These are phyloP conservation scores for Geotrichum phurueaensis DNA, from an alignment of 1,139 yeast species.

Conservation along the genomic window DNA sequence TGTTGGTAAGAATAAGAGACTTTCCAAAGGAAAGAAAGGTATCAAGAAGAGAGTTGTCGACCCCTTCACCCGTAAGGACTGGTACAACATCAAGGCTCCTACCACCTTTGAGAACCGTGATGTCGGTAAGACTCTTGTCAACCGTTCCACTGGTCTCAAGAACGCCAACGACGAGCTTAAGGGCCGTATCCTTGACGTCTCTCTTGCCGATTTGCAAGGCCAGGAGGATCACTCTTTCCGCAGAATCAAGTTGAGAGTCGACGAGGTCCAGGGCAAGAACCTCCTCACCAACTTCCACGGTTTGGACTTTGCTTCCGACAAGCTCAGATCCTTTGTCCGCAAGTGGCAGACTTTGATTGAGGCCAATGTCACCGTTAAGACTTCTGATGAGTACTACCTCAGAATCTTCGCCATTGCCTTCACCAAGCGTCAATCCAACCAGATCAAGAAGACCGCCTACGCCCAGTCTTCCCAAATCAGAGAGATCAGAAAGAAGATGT, in stretches of 20 bases:
- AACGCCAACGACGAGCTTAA: constrained; percentile 87
- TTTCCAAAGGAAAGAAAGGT: constrained; percentile 94
- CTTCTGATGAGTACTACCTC: constrained; percentile 83
- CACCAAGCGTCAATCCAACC: constrained; percentile 88
- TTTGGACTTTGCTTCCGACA: constrained; percentile 84
- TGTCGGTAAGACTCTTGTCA: constrained; percentile 90
- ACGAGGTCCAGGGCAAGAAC: constrained; percentile 90
- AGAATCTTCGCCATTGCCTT: constrained; percentile 87
- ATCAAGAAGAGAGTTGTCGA: constrained; percentile 92
- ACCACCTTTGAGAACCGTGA: constrained; percentile 90
- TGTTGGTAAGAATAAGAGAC: constrained; percentile 95
- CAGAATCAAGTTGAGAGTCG: constrained; percentile 84
- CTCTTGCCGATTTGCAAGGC: constrained; percentile 85
- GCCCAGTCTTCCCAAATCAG: constrained; percentile 89
- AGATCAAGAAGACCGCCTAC: constrained; percentile 84
- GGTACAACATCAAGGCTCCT: constrained; percentile 95
- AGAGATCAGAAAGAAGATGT: constrained; percentile 79
- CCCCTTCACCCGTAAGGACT: constrained; percentile 92
- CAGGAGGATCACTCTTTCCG: constrained; percentile 91
- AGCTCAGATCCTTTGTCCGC: constrained; percentile 84
- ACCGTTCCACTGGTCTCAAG: constrained; percentile 88
- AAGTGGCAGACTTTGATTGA: constrained; percentile 92
- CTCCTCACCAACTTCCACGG: constrained; percentile 94
- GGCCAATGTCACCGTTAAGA: constrained; percentile 87
- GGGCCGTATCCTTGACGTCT: constrained; percentile 85